Base-by-base conservation (phyloP, 148 eudicot genomes). In the Arbutus unedo region DNA sequence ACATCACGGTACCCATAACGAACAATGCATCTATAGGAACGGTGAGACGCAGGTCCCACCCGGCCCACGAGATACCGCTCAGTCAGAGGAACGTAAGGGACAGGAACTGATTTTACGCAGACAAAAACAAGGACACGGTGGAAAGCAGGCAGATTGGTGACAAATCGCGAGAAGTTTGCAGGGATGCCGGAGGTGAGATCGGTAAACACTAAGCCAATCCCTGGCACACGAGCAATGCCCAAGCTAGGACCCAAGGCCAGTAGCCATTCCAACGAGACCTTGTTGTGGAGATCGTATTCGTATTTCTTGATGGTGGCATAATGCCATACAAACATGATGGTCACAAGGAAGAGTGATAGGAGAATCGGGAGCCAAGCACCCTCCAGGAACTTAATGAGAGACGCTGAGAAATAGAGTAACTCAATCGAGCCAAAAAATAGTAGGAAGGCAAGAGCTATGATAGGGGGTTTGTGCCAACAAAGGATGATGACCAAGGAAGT, bases 301-400 rank as follows among this genome's bases (percentile, higher is more conserved):
- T 95, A 93, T 83, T 95, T 95, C 86, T 92, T 91, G 74, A 91
- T 85, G 31, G 98, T 92, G 73, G 97, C 90, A 31, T 93, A 93
- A 86, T 95, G 96, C 98, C 98, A 95, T 38, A 92, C 93, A 76
- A 91, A 91, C 98, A 95, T 95, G 85, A 95, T 83, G 79, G 96
- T 89, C 78, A 95, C 88, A 2, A 95, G 93, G 86, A 93, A 83
- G 77, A 95, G 93, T 43, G 98, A 91, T 57, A 95, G 90, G 78
- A 93, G 93, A 81, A 95, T 92, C 0, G 98, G 98, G 47, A 95
- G 93, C 98, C 98, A 95, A 3, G 97, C 98, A 5, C 98, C 98
- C 81, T 95, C 97, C 7, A 89, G 85, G 75, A 95, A 95, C 79
- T 95, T 95, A 21, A 93, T 90, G 25, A 95, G 83, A 45, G 98